Base-by-base conservation (phyloP, 306 rosid species). In the Castanospermum australe region DNA sequence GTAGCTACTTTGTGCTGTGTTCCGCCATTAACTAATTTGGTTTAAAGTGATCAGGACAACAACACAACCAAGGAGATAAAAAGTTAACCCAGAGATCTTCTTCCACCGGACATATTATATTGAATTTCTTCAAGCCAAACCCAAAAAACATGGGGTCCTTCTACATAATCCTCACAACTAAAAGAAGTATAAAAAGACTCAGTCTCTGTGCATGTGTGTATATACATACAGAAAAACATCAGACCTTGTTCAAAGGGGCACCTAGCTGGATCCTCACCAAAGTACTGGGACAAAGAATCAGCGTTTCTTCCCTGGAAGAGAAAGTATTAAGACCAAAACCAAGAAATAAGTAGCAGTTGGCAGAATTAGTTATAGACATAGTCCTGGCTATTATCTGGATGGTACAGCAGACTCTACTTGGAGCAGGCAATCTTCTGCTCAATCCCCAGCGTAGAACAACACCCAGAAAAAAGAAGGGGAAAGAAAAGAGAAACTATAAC, bases 171-270 rank as follows among this genome's bases (percentile, higher is more conserved):
- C 68, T 60, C 41, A 24, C 15, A 54, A 36, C 28, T 5, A 28
- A 54, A 65, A 75, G 45, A 70, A 17, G 11, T 8, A 41, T 61
- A 11, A 57, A 28, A 74, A 30, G 48, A 45, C 22, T 61, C 21
- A 7, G 22, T 45, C 32, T 32, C 20, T 32, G 39, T 51, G 64
- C 50, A 61, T 62, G 57, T 24, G 47, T 20, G 51, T 32, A 18
- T n/a, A 28, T 25, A 64, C 39, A 71, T 5, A 35, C 33, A 74
- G 74, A 76, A 30, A 61, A 79, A 44, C 35, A 67, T 35, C 89
- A 84, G 48, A 95, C 99, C 99, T 95, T 95, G 99, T 87, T 95
- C 99, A 81, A 95, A 95, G 42, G 99, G 99, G 80, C 96, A 95
- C 79, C 98, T 88, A 72, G 97, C 91, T 71, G 99, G 99, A 90